These are phyloP conservation scores for Cystobasidium sp. DNA, from an alignment of 1,284 basidiomycete species.

Conservation along the genomic window DNA sequence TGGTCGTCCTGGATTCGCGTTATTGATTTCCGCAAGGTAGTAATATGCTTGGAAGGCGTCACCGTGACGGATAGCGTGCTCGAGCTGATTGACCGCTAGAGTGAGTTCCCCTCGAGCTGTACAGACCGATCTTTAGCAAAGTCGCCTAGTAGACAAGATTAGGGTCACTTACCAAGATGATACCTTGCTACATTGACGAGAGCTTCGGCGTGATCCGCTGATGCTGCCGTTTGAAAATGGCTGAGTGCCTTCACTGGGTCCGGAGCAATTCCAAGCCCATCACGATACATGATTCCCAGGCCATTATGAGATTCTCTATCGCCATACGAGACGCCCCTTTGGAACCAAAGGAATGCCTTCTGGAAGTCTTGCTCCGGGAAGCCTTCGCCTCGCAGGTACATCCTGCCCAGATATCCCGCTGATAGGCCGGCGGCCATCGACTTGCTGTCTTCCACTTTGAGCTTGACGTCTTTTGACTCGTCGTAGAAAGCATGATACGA, in stretches of 20 bases:
- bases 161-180: conserved; percentile 67
- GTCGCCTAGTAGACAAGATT: neutral
- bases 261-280: conserved; percentile 75
- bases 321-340: conserved; percentile 69
- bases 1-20: conserved; percentile 61
- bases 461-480: conserved; percentile 50
- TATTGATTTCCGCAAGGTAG: conserved; percentile 80
- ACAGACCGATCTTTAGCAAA: neutral
- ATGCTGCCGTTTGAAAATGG: conserved; percentile 79
- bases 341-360: conserved; percentile 90
- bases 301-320: conserved; percentile 88
- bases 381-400: conserved; percentile 94
- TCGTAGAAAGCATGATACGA: conserved; percentile 50
- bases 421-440: conserved; percentile 73
- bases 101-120: conserved; percentile 68
- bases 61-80: conserved; percentile 78
- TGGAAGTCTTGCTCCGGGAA: conserved; percentile 64
- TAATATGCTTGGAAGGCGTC: conserved; percentile 92
- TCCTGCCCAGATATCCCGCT: conserved; percentile 84
- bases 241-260: conserved; percentile 64
- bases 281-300: conserved; percentile 87
- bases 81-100: conserved; percentile 72
- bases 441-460: conserved; percentile 60
- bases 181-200: conserved; percentile 87
- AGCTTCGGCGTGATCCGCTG: conserved; percentile 83